These are phyloP conservation scores for Globisporangium apiculatum DNA, from an alignment of 352 stramenopile species.

Conservation along the genomic window DNA sequence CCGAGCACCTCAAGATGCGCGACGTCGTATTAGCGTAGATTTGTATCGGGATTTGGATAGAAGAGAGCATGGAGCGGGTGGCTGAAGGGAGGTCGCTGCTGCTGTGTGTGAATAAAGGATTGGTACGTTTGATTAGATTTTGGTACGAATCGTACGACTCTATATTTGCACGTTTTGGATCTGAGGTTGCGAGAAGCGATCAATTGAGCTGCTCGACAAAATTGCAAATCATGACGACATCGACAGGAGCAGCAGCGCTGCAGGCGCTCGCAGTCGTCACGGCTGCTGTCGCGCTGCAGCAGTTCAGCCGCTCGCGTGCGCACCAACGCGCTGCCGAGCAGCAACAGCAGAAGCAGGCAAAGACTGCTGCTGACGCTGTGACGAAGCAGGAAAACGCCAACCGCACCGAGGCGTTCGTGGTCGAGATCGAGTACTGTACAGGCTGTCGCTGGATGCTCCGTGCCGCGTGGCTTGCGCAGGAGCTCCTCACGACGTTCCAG, in stretches of 20 bases:
- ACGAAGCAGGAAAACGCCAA: slow-evolving; percentile 4
- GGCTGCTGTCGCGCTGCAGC: slow-evolving; percentile 33
- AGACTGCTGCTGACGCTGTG: not conserved
- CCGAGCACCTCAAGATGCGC: slow-evolving; percentile 72
- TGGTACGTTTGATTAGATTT: no score
- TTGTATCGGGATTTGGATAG: no score
- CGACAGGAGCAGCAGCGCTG: not conserved
- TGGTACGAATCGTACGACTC: no score
- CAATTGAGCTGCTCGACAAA: no score
- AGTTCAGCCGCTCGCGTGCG: slow-evolving; percentile 20
- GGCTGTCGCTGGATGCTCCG: slow-evolving; percentile 88
- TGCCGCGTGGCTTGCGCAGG: slow-evolving; percentile 84
- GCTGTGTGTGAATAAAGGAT: no score
- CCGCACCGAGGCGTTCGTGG: slow-evolving; percentile 30
- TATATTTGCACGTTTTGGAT: no score
- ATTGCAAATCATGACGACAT: not conserved
- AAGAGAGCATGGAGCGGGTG: no score
- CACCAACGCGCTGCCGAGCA: not conserved
- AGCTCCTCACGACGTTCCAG: slow-evolving; percentile 91
- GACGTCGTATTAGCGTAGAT: slow-evolving; percentile 54
- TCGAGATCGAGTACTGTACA: slow-evolving; percentile 92
- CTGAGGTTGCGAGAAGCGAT: no score
- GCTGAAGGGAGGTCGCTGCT: no score
- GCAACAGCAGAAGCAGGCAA: slow-evolving; percentile 10
- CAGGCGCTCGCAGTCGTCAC: slow-evolving; percentile 22